Evolutionary conservation across 345 rosid species (phyloP).

Genomic region (Excoecaria cochinchinensis): DNA sequence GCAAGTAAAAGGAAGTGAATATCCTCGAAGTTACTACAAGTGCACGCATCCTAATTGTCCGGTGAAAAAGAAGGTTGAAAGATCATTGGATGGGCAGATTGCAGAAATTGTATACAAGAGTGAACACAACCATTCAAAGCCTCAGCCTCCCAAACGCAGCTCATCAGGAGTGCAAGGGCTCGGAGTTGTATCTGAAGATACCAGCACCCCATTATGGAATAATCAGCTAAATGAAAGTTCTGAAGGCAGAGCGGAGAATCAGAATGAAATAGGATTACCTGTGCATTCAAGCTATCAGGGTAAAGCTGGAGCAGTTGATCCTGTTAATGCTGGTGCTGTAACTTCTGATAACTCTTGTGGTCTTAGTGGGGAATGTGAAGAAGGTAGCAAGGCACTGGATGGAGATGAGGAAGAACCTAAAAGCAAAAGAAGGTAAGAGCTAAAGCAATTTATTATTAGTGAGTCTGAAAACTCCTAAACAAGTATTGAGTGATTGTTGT

Average conservation of each 20-base stretch:
- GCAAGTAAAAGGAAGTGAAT: slow-evolving; percentile 97
- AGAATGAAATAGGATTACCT: slow-evolving; percentile 34
- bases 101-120: slow-evolving; percentile 95
- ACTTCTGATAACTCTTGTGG: slow-evolving; percentile 64
- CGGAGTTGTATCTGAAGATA: slow-evolving; percentile 37
- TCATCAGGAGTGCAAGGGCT: slow-evolving; percentile 46
- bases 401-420: slow-evolving; percentile 59
- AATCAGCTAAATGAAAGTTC: slow-evolving; percentile 41
- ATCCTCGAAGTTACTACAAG: slow-evolving; percentile 90
- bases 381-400: slow-evolving; percentile 50
- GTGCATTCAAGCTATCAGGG: slow-evolving; percentile 27
- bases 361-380: slow-evolving; percentile 61
- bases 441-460: no score
- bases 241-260: slow-evolving; percentile 43
- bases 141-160: slow-evolving; percentile 63
- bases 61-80: slow-evolving; percentile 92
- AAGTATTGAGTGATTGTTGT: not conserved
- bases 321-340: slow-evolving; percentile 32
- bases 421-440: slow-evolving; percentile 68
- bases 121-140: slow-evolving; percentile 85
- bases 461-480: no score
- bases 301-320: slow-evolving; percentile 24
- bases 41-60: slow-evolving; percentile 93
- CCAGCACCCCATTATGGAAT: slow-evolving; percentile 30
- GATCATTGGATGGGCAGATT: slow-evolving; percentile 79